These are phyloP conservation scores for Yamadazyma atmosphaerica DNA, from an alignment of 1,139 yeast species.

Conservation along the genomic window DNA sequence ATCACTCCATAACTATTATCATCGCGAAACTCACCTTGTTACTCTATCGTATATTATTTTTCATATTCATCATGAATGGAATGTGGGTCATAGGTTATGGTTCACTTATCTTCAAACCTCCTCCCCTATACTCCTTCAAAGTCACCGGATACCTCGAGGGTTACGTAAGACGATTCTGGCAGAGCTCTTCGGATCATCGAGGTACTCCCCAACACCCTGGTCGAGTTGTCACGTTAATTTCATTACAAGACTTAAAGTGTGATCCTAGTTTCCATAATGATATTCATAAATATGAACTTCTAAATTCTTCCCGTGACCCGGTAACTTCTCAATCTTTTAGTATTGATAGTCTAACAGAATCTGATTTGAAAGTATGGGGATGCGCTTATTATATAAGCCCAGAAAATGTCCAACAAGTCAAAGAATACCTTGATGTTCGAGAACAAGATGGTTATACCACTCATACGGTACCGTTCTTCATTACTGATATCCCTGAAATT, in stretches of 20 bases:
- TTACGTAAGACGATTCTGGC: slow-evolving; percentile 86
- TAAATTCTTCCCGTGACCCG: not conserved
- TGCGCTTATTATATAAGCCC: slow-evolving; percentile 81
- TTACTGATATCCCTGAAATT: slow-evolving; percentile 33
- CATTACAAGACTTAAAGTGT: slow-evolving; percentile 51
- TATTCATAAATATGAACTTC: slow-evolving; percentile 39
- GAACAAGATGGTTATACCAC: slow-evolving; percentile 88
- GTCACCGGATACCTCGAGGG: slow-evolving; percentile 79
- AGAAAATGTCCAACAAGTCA: slow-evolving; percentile 58
- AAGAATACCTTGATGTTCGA: slow-evolving; percentile 69
- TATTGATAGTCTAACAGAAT: slow-evolving; percentile 26
- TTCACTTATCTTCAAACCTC: slow-evolving; percentile 87
- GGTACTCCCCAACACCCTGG: slow-evolving; percentile 89
- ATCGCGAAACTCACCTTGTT: too few species aligned
- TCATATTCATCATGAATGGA: too few species aligned
- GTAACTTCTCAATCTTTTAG: slow-evolving; percentile 14
- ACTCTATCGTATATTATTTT: too few species aligned
- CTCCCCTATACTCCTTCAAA: slow-evolving; percentile 62
- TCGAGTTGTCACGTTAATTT: slow-evolving; percentile 78
- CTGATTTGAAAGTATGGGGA: slow-evolving; percentile 68
- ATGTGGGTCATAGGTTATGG: slow-evolving; percentile 94
- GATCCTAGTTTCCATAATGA: slow-evolving; percentile 47
- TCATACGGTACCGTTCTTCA: slow-evolving; percentile 66
- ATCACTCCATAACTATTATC: too few species aligned
- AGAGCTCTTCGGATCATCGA: slow-evolving; percentile 83